Percentiles rank a stretch among this genome's conserved stretches.
Conservation (phyloP, 2,329 filamentous ascomycete genomes). For the Bipolaris oryzae region DNA sequence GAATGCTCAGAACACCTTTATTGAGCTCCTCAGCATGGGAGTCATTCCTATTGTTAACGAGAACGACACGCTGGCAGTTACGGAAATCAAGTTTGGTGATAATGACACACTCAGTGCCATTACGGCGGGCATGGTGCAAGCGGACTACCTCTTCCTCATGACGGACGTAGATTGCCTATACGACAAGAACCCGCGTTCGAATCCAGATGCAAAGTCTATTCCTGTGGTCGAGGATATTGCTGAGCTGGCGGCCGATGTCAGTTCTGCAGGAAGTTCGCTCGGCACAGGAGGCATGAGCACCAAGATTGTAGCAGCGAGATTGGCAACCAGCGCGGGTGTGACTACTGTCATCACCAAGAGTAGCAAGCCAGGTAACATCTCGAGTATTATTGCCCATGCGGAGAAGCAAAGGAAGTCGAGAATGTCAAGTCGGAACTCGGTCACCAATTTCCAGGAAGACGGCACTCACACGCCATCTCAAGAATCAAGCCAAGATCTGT, state of each 20-base stretch:
- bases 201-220: conserved; percentile 86
- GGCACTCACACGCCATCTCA: conserved; percentile 27
- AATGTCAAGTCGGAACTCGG: conserved; percentile 36
- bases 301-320: conserved; percentile 90
- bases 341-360: conserved; percentile 95
- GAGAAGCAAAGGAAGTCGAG: conserved; percentile 63
- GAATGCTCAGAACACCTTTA: conserved; percentile 95
- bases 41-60: conserved; percentile 99
- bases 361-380: conserved; percentile 90
- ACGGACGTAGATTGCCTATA: conserved; percentile 98
- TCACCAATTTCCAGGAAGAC: conserved; percentile 40
- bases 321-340: conserved; percentile 92
- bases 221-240: conserved; percentile 91
- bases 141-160: conserved; percentile 97
- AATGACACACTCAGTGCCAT: conserved; percentile 98
- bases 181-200: conserved; percentile 87
- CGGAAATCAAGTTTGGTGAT: conserved; percentile 99
- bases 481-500: conserved; percentile 27
- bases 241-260: conserved; percentile 84
- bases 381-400: conserved; percentile 81
- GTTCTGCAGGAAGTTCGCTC: conserved; percentile 82
- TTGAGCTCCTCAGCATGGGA: conserved; percentile 87
- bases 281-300: conserved; percentile 98
- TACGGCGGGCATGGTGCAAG: conserved; percentile 95
- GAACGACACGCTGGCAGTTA: conserved; percentile 94